A percentile compares a stretch with the other conserved stretches of the same genome.
Conservation (phyloP, 495 filamentous ascomycete species). For the Neohortaea acidophila region DNA sequence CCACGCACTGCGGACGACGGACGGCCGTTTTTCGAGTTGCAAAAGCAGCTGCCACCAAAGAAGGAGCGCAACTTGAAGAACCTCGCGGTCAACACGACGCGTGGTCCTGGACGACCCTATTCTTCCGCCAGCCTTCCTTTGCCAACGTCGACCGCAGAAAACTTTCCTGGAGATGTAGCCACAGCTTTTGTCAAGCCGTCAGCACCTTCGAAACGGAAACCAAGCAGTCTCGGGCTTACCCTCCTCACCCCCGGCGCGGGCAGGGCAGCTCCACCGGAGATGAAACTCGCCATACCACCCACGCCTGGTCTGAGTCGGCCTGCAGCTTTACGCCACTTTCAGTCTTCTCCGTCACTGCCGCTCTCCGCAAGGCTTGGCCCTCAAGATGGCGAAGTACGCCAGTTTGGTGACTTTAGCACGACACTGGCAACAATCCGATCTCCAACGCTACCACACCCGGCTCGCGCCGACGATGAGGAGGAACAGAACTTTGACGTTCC, state of each 20-base stretch:
- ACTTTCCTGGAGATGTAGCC: conserved; percentile 61
- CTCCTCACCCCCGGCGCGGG: conserved; percentile 44
- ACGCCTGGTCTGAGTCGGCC: conserved; percentile 26
- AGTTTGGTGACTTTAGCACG: not conserved
- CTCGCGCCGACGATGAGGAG: conserved; percentile 36
- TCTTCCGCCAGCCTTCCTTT: conserved; percentile 15
- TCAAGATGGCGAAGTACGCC: conserved; percentile 1
- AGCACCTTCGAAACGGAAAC: conserved; percentile 55
- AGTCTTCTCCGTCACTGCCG: conserved; percentile 50
- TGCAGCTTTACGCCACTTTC: conserved; percentile 42
- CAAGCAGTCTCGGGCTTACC: conserved; percentile 60
- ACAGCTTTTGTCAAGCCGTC: conserved; percentile 64
- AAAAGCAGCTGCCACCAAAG: conserved; percentile 46
- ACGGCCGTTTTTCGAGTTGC: conserved; percentile 27
- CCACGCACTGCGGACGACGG: conserved; percentile 12
- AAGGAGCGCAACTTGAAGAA: conserved; percentile 86
- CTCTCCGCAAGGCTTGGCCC: conserved; percentile 23
- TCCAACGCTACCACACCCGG: conserved; percentile 3
- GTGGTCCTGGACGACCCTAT: conserved; percentile 30
- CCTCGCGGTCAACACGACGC: conserved; percentile 68
- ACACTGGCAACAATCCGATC: conserved; percentile 15
- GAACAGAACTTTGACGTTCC: conserved; percentile 61
- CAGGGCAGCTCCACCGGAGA: conserved; percentile 17
- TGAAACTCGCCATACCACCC: conserved; percentile 26
- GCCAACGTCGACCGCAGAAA: conserved; percentile 6